These are phyloP conservation scores for Xerocomellus amylosporus DNA, from an alignment of 768 basidiomycete species.

Conservation along the genomic window DNA sequence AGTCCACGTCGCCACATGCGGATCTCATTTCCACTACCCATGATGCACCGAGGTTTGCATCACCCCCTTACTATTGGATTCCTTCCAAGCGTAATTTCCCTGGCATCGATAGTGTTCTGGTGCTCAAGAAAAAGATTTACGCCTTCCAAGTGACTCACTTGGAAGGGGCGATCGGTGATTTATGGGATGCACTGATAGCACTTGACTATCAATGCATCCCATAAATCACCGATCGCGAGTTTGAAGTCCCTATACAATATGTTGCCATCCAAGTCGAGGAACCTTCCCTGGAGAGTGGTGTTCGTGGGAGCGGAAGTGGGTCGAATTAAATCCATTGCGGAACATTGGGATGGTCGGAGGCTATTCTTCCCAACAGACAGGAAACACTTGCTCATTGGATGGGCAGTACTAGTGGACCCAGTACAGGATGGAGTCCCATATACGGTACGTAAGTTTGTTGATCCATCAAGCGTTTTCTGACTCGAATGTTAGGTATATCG, in stretches of 20 bases:
- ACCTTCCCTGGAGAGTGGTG: not conserved
- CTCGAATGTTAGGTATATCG: not conserved
- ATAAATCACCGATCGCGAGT: not conserved
- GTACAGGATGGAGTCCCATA: not conserved
- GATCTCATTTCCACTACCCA: not conserved
- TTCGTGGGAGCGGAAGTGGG: not conserved
- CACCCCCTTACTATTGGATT: not conserved
- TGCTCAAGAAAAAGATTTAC: not conserved
- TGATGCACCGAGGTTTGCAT: not conserved
- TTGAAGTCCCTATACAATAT: not conserved
- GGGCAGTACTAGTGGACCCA: not conserved
- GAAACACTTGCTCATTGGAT: not conserved
- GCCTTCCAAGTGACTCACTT: not conserved
- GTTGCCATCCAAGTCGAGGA: not conserved
- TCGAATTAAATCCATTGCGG: not conserved
- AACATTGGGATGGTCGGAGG: not conserved
- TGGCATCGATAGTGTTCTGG: not conserved
- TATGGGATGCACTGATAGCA: too few species aligned
- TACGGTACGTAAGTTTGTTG: not conserved
- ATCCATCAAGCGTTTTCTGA: not conserved
- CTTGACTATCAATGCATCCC: accelerated
- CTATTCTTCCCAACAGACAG: not conserved
- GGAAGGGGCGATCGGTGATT: too few species aligned
- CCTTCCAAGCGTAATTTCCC: not conserved
- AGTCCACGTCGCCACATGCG: too few species aligned